phyloP scores from a whole-genome alignment of 768 basidiomycete genomes.

The Phaeotremella skinneri region DNA sequence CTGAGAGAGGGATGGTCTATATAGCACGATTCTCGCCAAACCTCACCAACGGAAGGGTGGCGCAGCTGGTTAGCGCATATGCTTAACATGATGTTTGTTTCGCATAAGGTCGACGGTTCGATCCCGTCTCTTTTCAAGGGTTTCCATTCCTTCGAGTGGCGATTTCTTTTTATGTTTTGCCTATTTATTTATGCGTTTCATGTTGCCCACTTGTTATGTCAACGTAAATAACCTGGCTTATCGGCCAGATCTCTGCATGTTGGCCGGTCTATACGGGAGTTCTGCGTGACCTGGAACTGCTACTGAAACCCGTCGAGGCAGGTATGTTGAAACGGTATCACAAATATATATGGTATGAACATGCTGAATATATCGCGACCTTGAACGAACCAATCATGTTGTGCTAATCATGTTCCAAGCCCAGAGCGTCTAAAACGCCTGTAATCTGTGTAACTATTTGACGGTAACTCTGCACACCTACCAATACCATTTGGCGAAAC shows the following conservation, averaged over 20 bases:
- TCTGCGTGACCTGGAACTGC: too few relatives aligned
- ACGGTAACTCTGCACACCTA: not conserved
- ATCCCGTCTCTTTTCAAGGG: constrained; percentile 2
- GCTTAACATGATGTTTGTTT: constrained; percentile 1
- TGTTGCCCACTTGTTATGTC: not conserved
- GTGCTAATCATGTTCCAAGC: not conserved
- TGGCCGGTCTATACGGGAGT: not conserved
- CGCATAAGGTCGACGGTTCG: constrained; percentile 6
- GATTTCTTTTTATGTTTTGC: not conserved
- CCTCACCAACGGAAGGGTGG: constrained; percentile 3
- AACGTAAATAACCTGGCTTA: too few relatives aligned
- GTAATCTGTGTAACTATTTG: not conserved
- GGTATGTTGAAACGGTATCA: too few relatives aligned
- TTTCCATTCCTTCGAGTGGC: not conserved
- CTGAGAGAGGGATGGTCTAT: too few relatives aligned
- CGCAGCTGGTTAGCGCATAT: constrained; percentile 7
- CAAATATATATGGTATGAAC: too few relatives aligned
- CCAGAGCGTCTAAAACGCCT: not conserved
- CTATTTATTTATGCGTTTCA: not conserved
- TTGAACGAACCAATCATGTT: too few relatives aligned
- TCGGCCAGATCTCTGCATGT: not conserved
- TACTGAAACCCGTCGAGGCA: too few relatives aligned
- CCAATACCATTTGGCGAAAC: constrained; percentile 15
- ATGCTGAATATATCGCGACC: not conserved
- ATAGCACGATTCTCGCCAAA: too few relatives aligned